Evolutionary conservation across 768 basidiomycete species (phyloP).

Genomic region (Ramaria sp.): DNA sequence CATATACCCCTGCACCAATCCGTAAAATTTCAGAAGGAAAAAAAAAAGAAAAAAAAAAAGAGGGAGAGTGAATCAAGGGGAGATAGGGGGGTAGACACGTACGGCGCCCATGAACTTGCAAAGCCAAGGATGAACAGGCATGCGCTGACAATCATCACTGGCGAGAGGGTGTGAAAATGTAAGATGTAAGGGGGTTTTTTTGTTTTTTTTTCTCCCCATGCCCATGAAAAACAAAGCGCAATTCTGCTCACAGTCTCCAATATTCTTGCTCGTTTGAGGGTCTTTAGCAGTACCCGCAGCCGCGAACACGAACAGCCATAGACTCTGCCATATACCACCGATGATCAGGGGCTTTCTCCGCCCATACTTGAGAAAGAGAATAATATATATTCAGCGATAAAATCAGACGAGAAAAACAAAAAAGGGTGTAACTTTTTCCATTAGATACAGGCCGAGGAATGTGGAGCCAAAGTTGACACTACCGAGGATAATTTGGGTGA

Average conservation of each 20-base stretch:
- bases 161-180: constrained; percentile 5
- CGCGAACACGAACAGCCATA: constrained; percentile 65
- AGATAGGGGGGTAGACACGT: constrained; percentile 11
- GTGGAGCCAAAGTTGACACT: constrained; percentile 64
- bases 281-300: constrained; percentile 56
- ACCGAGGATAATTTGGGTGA: constrained; percentile 69
- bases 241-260: constrained; percentile 47
- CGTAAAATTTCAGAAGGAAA: too few relatives aligned
- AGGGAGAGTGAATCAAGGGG: too few relatives aligned
- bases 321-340: constrained; percentile 60
- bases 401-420: neutral
- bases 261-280: constrained; percentile 32
- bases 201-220: too few relatives aligned
- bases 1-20: constrained; percentile 42
- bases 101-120: constrained; percentile 62
- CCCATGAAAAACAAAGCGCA: too few relatives aligned
- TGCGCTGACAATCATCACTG: constrained; percentile 55
- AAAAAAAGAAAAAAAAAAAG: too few relatives aligned
- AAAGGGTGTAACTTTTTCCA: constrained; percentile 42
- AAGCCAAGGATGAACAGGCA: constrained; percentile 65
- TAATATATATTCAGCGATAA: neutral
- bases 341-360: constrained; percentile 52
- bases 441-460: constrained; percentile 61
- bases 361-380: constrained; percentile 37
- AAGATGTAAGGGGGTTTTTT: neutral